Evolutionary conservation across 176 grass and related monocot species (phyloP), one percentile per base, ranked within the genome.

Genomic region (Coix lacrymajobi): DNA sequence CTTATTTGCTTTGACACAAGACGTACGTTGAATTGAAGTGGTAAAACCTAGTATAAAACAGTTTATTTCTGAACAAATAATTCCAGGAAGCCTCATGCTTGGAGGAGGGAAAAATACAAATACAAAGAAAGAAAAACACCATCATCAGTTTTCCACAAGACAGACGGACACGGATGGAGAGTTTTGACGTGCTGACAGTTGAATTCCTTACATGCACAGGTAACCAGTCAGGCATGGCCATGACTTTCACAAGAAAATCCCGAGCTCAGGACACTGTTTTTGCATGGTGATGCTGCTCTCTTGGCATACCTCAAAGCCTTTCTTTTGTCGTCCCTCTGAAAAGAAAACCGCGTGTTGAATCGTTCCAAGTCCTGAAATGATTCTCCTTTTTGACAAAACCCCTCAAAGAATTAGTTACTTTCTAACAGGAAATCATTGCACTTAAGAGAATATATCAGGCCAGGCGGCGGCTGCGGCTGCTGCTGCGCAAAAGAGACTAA

Each of bases 261-360:
- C 79, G 82, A 86, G 38, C 15, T 10, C 7, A 51, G 11, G 69
- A 74, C n/a, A n/a, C n/a, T 24, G n/a, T n/a, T n/a, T n/a, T 30
- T 6, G 13, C 28, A 30, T 31, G 61, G 61, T 80, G 68, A 75
- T 61, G 62, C 26, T 67, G 75, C 68, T 31, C 22, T 66, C 60
- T 67, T 75, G 39, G 70, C 2, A 85, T 11, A 45, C 75, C 76
- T 74, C 87, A 76, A 80, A 84, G 19, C 48, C 29, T 77, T 2
- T 67, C 22, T 37, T 12, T 73, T 73, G 58, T 66, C 63, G 25
- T 29, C 61, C 26, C 56, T 38, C 83, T 17, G 26, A 16, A 63
- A 90, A 60, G 56, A 58, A 87, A 86, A 86, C 66, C 83, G 88
- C 77, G 88, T 83, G 78, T 60, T 60, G 88, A 86, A 86, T 20